phyloP scores from a whole-genome alignment of 768 basidiomycete genomes.

The Tephrocybe sp. region DNA sequence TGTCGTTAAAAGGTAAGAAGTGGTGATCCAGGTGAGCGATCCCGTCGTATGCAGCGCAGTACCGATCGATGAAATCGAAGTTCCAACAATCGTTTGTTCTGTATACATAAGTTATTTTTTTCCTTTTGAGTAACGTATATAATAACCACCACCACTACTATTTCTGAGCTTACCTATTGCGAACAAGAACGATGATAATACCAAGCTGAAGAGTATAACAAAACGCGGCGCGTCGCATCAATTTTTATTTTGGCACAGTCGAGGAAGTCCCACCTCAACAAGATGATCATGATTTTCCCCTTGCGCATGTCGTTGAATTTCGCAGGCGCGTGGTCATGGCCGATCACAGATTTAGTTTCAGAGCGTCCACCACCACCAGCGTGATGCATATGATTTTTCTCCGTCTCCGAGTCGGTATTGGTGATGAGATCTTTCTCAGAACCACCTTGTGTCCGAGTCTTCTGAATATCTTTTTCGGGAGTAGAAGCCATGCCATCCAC shows the following conservation, averaged over 20 bases:
- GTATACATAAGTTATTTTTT: neutral
- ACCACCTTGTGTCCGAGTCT: too few relatives aligned
- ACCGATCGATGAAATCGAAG: conserved; percentile 23
- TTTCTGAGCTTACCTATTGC: conserved; percentile 12
- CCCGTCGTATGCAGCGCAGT: conserved; percentile 22
- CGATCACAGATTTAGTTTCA: too few relatives aligned
- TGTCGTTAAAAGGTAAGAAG: conserved; percentile 24
- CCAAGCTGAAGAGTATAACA: conserved; percentile 6
- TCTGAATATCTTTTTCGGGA: too few relatives aligned
- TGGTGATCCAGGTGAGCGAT: conserved; percentile 24
- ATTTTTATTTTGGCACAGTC: neutral
- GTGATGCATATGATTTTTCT: conserved; percentile 1
- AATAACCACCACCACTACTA: neutral
- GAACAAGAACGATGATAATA: conserved; percentile 14
- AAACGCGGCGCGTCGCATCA: neutral
- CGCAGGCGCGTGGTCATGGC: too few relatives aligned
- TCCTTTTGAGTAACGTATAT: too few relatives aligned
- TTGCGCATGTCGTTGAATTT: conserved; percentile 17
- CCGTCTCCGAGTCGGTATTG: neutral
- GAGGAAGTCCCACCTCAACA: conserved; percentile 9
- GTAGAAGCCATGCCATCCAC: too few relatives aligned
- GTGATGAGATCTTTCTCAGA: too few relatives aligned
- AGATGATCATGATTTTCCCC: conserved; percentile 10
- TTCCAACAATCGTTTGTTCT: conserved; percentile 27
- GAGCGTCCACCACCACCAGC: too few relatives aligned